These are phyloP conservation scores for Lepidium aucheri DNA, from an alignment of 345 rosid species.

Conservation along the genomic window DNA sequence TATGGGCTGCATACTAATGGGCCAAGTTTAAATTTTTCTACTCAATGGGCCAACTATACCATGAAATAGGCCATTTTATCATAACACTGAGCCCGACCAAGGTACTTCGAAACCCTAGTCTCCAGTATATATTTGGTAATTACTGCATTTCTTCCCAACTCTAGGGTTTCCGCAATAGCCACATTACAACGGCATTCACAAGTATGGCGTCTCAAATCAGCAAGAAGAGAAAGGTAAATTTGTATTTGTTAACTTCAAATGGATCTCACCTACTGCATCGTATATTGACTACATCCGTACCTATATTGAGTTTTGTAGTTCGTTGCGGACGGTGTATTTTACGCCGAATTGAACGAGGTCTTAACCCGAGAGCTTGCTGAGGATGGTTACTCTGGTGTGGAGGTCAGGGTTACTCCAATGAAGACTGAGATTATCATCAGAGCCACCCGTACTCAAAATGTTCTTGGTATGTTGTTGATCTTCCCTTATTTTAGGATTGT, in stretches of 20 bases:
- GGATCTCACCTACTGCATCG: not conserved
- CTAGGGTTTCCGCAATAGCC: not conserved
- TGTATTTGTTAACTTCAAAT: not conserved
- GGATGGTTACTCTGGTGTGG: conserved; percentile 81
- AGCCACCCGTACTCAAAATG: conserved; percentile 71
- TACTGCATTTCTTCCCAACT: not conserved
- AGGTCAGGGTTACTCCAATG: conserved; percentile 74
- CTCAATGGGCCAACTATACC: not conserved
- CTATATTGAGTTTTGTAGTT: conserved; percentile 29
- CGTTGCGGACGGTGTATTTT: conserved; percentile 71
- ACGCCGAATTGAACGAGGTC: conserved; percentile 61
- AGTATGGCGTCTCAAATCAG: conserved; percentile 66
- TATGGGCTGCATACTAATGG: not conserved
- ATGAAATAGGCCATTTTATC: not conserved
- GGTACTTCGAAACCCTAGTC: not conserved
- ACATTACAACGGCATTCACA: not conserved
- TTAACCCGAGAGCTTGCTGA: conserved; percentile 65
- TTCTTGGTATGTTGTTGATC: conserved; percentile 38
- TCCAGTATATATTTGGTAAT: not conserved
- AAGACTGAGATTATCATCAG: conserved; percentile 70
- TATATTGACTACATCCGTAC: not conserved
- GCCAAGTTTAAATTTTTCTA: too few relatives aligned
- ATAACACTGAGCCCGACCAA: not conserved
- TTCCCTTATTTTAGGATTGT: too few relatives aligned
- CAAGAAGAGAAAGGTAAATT: conserved; percentile 61